Conservation (phyloP, 371 early-diverging fungal species). For the Actinomucor elegans region DNA sequence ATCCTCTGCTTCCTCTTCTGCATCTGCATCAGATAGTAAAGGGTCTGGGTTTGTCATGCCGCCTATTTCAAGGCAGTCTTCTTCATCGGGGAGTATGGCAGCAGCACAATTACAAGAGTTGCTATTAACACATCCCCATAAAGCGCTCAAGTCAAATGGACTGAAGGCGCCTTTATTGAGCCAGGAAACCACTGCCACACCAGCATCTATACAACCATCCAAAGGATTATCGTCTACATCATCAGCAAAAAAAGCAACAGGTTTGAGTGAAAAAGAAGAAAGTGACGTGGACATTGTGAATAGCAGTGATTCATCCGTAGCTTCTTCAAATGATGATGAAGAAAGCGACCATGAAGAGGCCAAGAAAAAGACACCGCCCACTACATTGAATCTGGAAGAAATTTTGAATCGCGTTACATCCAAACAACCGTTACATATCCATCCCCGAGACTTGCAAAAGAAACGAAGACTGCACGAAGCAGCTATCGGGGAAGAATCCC, state of each 20-base stretch:
- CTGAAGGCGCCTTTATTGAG: constrained; percentile 5
- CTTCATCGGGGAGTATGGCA: constrained; percentile 16
- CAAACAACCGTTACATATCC: constrained; percentile 15
- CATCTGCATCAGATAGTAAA: background rate
- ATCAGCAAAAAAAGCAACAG: background rate
- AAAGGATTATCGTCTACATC: background rate
- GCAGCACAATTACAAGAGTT: constrained; percentile 39
- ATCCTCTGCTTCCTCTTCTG: too few relatives aligned
- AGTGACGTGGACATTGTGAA: constrained; percentile 33
- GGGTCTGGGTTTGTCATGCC: constrained; percentile 16
- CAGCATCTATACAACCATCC: background rate
- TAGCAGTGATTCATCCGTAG: constrained; percentile 13
- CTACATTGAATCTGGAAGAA: constrained; percentile 33
- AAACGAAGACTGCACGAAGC: constrained; percentile 16
- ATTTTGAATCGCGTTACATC: constrained; percentile 34
- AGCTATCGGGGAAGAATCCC: background rate
- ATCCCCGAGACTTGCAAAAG: constrained; percentile 24
- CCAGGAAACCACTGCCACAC: constrained; percentile 1
- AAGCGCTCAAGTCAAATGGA: constrained; percentile 32
- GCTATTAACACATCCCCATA: constrained; percentile 30
- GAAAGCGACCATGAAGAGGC: constrained; percentile 11
- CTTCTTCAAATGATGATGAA: constrained; percentile 9
- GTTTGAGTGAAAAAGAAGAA: constrained; percentile 13
- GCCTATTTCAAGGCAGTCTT: constrained; percentile 24
- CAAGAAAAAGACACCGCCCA: background rate